Evolutionary conservation across 345 rosid genomes (phyloP).

Genomic region (Turritis glabra): DNA sequence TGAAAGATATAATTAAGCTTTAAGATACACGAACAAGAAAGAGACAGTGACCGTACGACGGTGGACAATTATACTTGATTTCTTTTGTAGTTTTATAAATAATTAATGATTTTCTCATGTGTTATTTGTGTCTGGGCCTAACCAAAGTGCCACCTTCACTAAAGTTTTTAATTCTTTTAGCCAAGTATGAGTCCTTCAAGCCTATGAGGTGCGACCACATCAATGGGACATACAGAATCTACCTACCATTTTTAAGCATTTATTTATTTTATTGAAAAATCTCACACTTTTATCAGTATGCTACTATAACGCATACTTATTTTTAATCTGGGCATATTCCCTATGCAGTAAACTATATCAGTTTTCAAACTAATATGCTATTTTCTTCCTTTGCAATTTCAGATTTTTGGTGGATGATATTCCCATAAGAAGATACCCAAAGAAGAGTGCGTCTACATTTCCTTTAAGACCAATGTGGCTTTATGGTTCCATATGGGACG

Average conservation of each 20-base stretch:
- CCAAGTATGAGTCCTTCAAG: constrained; percentile 19
- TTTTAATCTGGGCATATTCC: neutral
- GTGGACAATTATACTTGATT: constrained; percentile 35
- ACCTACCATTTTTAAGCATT: constrained; percentile 30
- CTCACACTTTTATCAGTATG: neutral
- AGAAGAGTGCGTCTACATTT: constrained; percentile 70
- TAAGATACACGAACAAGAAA: constrained; percentile 25
- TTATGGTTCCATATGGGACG: constrained; percentile 98
- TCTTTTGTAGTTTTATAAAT: neutral
- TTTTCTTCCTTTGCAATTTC: constrained; percentile 13
- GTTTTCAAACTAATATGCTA: neutral
- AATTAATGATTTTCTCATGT: constrained; percentile 29
- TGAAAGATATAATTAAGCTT: neutral
- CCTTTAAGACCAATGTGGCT: constrained; percentile 96
- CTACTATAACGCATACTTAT: neutral
- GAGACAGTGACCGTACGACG: constrained; percentile 37
- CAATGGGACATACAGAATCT: constrained; percentile 37
- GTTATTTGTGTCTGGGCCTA: constrained; percentile 27
- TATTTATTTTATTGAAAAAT: neutral
- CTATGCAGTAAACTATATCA: constrained; percentile 5
- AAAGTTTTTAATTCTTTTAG: neutral
- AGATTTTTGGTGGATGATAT: constrained; percentile 96
- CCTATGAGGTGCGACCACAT: constrained; percentile 33
- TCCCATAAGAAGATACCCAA: constrained; percentile 89
- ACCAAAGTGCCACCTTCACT: constrained; percentile 25